Conservation (phyloP, 257 asterid genomes). For the Salvia hispanica region DNA sequence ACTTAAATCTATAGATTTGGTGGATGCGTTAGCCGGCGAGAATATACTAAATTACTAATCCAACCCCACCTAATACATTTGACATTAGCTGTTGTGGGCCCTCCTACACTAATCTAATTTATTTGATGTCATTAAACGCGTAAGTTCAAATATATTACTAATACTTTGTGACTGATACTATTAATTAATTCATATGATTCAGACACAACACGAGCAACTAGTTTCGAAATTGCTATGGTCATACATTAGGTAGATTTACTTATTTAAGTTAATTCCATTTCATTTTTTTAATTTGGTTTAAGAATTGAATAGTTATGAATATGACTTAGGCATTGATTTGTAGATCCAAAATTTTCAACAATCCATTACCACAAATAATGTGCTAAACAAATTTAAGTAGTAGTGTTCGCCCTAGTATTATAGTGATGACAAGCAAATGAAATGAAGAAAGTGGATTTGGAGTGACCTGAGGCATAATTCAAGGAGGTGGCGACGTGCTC, state of each 20-base stretch:
- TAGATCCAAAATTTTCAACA: neutral
- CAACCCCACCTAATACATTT: constrained; percentile 9
- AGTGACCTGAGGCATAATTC: constrained; percentile 71
- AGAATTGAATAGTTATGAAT: neutral
- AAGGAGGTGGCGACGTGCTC: constrained; percentile 45
- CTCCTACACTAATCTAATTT: neutral
- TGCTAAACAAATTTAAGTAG: too few relatives aligned
- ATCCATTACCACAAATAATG: too few relatives aligned
- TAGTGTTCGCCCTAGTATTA: too few relatives aligned
- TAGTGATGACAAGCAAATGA: neutral
- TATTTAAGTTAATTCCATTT: too few relatives aligned
- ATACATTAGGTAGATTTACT: too few relatives aligned
- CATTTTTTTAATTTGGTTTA: too few relatives aligned
- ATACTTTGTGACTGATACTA: neutral
- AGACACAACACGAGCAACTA: too few relatives aligned
- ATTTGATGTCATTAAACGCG: constrained; percentile 19
- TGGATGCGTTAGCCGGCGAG: constrained; percentile 26
- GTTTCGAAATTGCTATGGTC: neutral
- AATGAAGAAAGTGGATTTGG: neutral
- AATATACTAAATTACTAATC: neutral
- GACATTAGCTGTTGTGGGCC: constrained; percentile 29
- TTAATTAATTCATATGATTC: too few relatives aligned
- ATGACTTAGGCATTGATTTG: neutral
- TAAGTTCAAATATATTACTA: neutral
- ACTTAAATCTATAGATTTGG: constrained; percentile 25